Base-by-base conservation (phyloP, 164 flowering plant genomes). In the Cinnamomum micranthum region DNA sequence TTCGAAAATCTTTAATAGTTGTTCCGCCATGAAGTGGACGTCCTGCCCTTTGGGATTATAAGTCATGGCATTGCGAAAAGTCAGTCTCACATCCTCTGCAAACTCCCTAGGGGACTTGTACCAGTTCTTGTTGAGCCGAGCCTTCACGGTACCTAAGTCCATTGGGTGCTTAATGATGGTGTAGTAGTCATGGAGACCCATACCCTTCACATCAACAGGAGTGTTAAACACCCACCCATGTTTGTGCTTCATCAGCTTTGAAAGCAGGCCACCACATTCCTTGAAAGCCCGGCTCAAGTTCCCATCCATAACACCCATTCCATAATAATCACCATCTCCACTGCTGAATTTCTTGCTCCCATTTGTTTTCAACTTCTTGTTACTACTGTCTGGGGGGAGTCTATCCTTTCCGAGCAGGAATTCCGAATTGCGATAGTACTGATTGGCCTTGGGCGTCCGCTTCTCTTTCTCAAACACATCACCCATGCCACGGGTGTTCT, bases 31-130 rank as follows among this genome's bases (percentile, higher is more conserved):
- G 10, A 79, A 0, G 71, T 93, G 91, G 71, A 86, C 97, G 78
- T 90, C 94, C 71, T 93, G 93, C 50, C 91, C 98, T 77, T 87
- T 87, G 5, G 95, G 95, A 65, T 93, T 93, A 77, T 93, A 93
- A 7, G 86, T 79, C 92, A 93, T 89, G 63, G 98, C 98, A 86
- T 93, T 93, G 58, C 71, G 80, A 69, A 91, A 93, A 3, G 96
- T 91, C 28, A 90, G 85, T 78, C 92, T 88, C 68, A 93, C 95
- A 82, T 93, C 98, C 83, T 89, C 94, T 0, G 97, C 95, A 76
- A 91, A 93, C 28, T 93, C 95, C 77, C 73, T 71, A 0, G 95
- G 90, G 0, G 92, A 85, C 68, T 88, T 86, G 75, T 93, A 93
- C 86, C 84, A 84, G 33, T 86, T 86, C 81, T 83, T 86, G 19